Percentiles rank a stretch among this genome's conserved stretches.
Evolutionary conservation across 148 eudicot species (phyloP).

Genomic region (Silene conica): DNA sequence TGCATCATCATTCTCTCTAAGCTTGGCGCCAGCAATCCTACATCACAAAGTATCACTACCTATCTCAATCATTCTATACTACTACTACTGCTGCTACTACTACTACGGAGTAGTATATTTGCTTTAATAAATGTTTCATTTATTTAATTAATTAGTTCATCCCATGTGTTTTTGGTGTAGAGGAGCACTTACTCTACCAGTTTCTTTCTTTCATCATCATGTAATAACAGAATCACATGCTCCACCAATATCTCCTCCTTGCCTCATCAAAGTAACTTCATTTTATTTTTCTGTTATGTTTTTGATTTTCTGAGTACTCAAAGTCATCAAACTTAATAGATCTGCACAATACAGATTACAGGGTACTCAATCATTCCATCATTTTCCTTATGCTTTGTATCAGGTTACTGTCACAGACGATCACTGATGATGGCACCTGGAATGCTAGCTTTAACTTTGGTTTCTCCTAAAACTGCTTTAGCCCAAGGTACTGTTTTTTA

Average conservation of each 20-base stretch:
- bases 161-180: conserved; percentile 7
- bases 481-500: conserved; percentile 47
- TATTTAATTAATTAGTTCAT: not conserved
- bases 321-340: no score
- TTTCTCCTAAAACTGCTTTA: conserved; percentile 38
- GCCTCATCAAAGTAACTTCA: conserved; percentile 20
- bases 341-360: no score
- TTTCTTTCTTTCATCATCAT: conserved; percentile 6
- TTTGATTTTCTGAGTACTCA: not conserved
- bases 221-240: conserved; percentile 9
- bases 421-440: conserved; percentile 52
- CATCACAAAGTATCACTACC: conserved; percentile 33
- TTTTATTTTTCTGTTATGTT: not conserved
- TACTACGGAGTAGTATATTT: no score
- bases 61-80: not conserved
- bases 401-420: conserved; percentile 50
- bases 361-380: no score
- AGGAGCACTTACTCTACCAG: conserved; percentile 17
- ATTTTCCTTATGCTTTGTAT: conserved; percentile 8
- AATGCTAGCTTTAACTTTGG: conserved; percentile 41
- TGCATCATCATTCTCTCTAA: conserved; percentile 47
- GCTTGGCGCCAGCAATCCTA: conserved; percentile 34
- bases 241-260: conserved; percentile 14
- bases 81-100: no score
- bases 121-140: not conserved